phyloP scores from a whole-genome alignment of 2,329 filamentous ascomycete genomes.

The Diaporthe aspalathi region DNA sequence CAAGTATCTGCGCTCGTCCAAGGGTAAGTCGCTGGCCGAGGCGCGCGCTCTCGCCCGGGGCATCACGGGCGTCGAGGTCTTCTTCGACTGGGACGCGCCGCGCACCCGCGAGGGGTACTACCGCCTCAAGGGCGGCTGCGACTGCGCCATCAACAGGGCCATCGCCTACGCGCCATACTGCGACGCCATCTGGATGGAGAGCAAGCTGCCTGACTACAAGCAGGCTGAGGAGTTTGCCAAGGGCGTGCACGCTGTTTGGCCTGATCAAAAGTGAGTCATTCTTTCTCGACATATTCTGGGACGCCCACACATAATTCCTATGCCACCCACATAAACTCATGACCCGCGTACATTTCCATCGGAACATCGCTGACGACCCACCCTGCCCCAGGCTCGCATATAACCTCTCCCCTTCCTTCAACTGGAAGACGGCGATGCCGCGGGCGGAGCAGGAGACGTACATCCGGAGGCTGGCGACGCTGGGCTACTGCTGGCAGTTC shows the following conservation, averaged over 20 bases:
- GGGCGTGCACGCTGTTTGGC: slow-evolving; percentile 93
- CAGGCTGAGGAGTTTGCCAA: slow-evolving; percentile 95
- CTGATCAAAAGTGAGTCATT: slow-evolving; percentile 86
- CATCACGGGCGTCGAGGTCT: slow-evolving; percentile 82
- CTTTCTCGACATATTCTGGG: neutral
- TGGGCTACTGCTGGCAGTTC: slow-evolving; percentile 99
- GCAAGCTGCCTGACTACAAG: slow-evolving; percentile 89
- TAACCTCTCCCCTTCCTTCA: slow-evolving; percentile 98
- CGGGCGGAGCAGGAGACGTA: slow-evolving; percentile 95
- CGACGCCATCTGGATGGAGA: slow-evolving; percentile 99
- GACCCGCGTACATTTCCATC: too few relatives aligned
- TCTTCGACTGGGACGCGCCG: slow-evolving; percentile 96
- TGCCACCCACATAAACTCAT: too few relatives aligned
- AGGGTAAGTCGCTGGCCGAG: slow-evolving; percentile 89
- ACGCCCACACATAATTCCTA: too few relatives aligned
- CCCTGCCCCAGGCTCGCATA: slow-evolving; percentile 80
- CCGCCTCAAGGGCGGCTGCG: slow-evolving; percentile 89
- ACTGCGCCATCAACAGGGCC: slow-evolving; percentile 90
- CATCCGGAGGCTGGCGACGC: slow-evolving; percentile 84
- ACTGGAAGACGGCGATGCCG: slow-evolving; percentile 98
- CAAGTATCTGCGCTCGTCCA: slow-evolving; percentile 74
- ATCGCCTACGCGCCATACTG: slow-evolving; percentile 92
- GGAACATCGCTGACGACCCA: neutral
- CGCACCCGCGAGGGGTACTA: slow-evolving; percentile 96
- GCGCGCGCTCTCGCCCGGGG: slow-evolving; percentile 82